These are phyloP conservation scores for Candida sanyaensis DNA, from an alignment of 1,139 yeast genomes.

Conservation along the genomic window DNA sequence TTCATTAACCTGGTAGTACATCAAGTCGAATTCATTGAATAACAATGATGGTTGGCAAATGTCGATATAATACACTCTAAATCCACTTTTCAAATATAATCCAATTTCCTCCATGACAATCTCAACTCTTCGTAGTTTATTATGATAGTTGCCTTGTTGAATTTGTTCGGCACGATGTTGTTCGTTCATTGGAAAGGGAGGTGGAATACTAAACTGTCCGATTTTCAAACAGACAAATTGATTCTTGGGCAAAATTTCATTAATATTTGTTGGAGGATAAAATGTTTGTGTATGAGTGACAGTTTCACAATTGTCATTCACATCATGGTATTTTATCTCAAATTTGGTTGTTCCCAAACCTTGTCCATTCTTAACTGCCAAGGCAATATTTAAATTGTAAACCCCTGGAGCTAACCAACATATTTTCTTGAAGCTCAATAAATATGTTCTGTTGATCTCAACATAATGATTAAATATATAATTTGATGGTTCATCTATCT, in stretches of 20 bases:
- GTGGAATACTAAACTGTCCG: slow-evolving; percentile 45
- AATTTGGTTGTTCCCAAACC: slow-evolving; percentile 65
- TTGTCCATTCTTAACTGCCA: slow-evolving; percentile 52
- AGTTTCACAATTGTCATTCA: slow-evolving; percentile 20
- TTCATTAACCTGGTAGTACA: slow-evolving; percentile 44
- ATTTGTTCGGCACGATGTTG: not conserved
- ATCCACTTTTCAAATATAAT: slow-evolving; percentile 54
- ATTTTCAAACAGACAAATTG: slow-evolving; percentile 53
- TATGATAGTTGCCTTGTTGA: slow-evolving; percentile 13
- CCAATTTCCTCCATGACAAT: slow-evolving; percentile 64
- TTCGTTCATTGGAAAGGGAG: not conserved
- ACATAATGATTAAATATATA: slow-evolving; percentile 47
- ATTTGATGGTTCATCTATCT: slow-evolving; percentile 52
- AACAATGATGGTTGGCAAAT: slow-evolving; percentile 46
- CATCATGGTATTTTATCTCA: slow-evolving; percentile 37
- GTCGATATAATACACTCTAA: slow-evolving; percentile 60
- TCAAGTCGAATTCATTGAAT: slow-evolving; percentile 45
- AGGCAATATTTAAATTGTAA: slow-evolving; percentile 53
- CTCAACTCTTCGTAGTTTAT: slow-evolving; percentile 39
- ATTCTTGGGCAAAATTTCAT: slow-evolving; percentile 56
- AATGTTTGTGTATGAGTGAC: slow-evolving; percentile 30
- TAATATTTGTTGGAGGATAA: slow-evolving; percentile 59
- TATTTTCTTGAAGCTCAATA: slow-evolving; percentile 48
- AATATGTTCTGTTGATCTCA: slow-evolving; percentile 49
- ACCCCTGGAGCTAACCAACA: slow-evolving; percentile 53